A percentile compares a stretch with the other conserved stretches of the same genome.
phyloP scores from a whole-genome alignment of 2,329 filamentous ascomycete genomes.

The Alternaria atra region DNA sequence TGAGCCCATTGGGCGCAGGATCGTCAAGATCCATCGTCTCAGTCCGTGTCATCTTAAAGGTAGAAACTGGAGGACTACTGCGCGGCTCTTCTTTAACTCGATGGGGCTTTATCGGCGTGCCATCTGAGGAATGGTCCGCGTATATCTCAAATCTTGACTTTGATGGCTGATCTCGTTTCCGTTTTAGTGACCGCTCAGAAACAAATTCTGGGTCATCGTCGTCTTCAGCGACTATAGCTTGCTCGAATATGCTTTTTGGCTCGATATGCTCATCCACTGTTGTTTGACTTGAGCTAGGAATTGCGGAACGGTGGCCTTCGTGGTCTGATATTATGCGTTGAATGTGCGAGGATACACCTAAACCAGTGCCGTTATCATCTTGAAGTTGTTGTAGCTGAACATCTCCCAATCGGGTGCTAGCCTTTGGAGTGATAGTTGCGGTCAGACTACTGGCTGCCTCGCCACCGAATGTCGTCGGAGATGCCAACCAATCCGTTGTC shows the following conservation, averaged over 20 bases:
- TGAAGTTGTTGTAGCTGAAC: neutral
- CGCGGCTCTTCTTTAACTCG: conserved; percentile 53
- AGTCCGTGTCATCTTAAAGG: conserved; percentile 37
- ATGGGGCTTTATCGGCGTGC: conserved; percentile 43
- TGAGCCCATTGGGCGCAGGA: conserved; percentile 35
- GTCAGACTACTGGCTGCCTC: neutral
- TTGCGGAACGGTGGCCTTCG: conserved; percentile 14
- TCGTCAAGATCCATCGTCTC: conserved; percentile 59
- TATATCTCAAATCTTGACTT: conserved; percentile 28
- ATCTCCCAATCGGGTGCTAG: neutral
- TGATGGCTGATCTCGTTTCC: conserved; percentile 44
- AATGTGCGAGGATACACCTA: neutral
- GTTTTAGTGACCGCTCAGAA: conserved; percentile 55
- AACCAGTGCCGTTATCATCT: neutral
- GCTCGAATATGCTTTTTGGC: conserved; percentile 17
- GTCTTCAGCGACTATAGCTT: conserved; percentile 20
- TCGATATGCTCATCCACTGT: conserved; percentile 50
- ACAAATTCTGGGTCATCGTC: conserved; percentile 56
- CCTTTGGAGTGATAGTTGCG: conserved; percentile 19
- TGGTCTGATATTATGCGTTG: neutral
- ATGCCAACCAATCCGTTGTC: neutral
- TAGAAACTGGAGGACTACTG: conserved; percentile 41
- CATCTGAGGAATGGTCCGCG: conserved; percentile 36
- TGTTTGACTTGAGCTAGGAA: conserved; percentile 55
- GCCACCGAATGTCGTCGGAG: neutral